These are phyloP conservation scores for Pulveroboletus sp. DNA, from an alignment of 768 basidiomycete genomes.

Conservation along the genomic window DNA sequence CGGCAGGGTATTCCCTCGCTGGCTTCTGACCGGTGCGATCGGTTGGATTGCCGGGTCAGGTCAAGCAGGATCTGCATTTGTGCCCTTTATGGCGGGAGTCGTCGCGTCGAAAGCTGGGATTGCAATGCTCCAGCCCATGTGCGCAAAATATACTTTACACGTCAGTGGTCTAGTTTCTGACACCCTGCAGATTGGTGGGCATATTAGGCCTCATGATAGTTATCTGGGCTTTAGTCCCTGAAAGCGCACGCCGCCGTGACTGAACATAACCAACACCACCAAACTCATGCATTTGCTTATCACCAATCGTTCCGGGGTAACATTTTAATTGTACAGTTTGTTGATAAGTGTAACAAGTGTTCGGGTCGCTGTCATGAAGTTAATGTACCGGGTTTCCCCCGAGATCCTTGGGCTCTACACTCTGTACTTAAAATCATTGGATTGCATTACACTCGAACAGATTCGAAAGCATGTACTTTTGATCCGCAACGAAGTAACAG, in stretches of 20 bases:
- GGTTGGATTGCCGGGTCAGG: conserved; percentile 54
- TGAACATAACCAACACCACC: background rate
- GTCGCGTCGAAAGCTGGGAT: conserved; percentile 41
- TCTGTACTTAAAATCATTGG: background rate
- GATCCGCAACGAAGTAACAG: background rate
- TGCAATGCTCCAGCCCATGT: conserved; percentile 46
- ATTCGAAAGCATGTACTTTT: background rate
- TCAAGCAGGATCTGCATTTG: conserved; percentile 44
- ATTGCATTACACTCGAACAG: background rate
- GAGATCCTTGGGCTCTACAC: background rate
- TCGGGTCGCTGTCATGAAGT: background rate
- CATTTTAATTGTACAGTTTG: background rate
- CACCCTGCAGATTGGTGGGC: conserved; percentile 21
- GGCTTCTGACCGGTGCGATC: conserved; percentile 35
- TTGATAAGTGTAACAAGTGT: background rate
- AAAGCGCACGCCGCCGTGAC: conserved; percentile 7
- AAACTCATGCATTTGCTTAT: background rate
- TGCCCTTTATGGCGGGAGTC: conserved; percentile 49
- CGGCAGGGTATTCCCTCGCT: conserved; percentile 31
- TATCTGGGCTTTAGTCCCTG: conserved; percentile 38
- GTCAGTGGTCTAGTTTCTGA: background rate
- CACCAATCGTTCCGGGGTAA: background rate
- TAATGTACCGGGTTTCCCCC: background rate
- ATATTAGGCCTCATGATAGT: conserved; percentile 38
- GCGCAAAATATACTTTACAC: conserved; percentile 15